phyloP scores from a whole-genome alignment of 352 stramenopile species.

The Phytophthora fragariae region DNA sequence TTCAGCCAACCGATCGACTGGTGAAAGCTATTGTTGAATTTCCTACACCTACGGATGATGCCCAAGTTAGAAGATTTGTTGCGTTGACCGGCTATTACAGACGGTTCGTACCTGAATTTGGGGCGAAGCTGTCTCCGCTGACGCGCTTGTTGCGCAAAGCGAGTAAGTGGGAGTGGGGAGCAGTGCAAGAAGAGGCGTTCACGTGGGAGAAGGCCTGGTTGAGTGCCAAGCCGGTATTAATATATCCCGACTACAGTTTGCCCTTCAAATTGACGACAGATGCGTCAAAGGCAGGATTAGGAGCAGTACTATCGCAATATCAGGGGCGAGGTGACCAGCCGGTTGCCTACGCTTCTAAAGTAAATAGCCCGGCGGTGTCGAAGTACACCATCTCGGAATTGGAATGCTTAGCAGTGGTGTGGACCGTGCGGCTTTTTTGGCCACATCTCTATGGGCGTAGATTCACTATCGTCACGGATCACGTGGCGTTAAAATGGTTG shows the following conservation, averaged over 20 bases:
- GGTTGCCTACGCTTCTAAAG: constrained; percentile 30
- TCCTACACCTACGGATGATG: constrained; percentile 15
- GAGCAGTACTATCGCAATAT: constrained; percentile 36
- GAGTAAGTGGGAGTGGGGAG: constrained; percentile 24
- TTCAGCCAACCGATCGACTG: constrained; percentile 11
- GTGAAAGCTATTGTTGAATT: constrained; percentile 12
- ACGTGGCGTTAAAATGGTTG: constrained; percentile 34
- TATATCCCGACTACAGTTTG: constrained; percentile 36
- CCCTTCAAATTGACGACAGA: constrained; percentile 42
- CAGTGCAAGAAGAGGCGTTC: constrained; percentile 25
- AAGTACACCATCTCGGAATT: constrained; percentile 39
- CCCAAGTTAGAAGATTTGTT: constrained; percentile 24
- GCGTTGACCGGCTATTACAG: constrained; percentile 36
- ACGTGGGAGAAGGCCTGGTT: constrained; percentile 21
- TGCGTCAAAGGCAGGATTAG: constrained; percentile 24
- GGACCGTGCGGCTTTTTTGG: constrained; percentile 14
- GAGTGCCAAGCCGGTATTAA: constrained; percentile 2
- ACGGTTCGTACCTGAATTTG: constrained; percentile 29
- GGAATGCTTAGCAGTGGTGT: constrained; percentile 27
- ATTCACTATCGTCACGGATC: constrained; percentile 35
- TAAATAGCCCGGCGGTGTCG: constrained; percentile 18
- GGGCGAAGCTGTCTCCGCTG: constrained; percentile 20
- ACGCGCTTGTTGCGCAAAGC: constrained; percentile 34
- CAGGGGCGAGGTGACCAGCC: constrained; percentile 13
- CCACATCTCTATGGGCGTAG: constrained; percentile 27